Evolutionary conservation across 306 rosid genomes (phyloP).

Genomic region (Prunus salicina): DNA sequence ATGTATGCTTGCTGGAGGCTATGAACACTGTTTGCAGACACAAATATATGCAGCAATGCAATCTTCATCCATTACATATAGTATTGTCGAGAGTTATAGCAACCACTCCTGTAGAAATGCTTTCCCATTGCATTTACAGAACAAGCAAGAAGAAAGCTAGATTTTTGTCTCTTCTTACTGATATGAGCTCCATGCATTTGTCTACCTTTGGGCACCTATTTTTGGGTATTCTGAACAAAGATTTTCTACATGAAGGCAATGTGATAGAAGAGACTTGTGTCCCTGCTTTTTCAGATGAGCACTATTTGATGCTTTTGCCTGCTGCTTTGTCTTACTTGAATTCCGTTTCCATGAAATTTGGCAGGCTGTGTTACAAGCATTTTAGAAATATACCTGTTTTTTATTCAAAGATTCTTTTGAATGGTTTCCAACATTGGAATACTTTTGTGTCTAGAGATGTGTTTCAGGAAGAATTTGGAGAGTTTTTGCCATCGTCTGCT

Average conservation of each 20-base stretch:
- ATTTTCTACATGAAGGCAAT: conserved; percentile 28
- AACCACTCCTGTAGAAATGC: conserved; percentile 49
- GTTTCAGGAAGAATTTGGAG: conserved; percentile 63
- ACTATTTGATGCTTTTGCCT: conserved; percentile 72
- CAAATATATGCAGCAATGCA: conserved; percentile 41
- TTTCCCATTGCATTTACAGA: conserved; percentile 51
- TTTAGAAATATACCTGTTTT: conserved; percentile 40
- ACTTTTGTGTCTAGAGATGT: conserved; percentile 54
- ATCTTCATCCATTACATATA: conserved; percentile 54
- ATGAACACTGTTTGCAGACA: conserved; percentile 46
- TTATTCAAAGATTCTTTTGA: conserved; percentile 62
- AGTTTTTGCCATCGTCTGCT: conserved; percentile 55
- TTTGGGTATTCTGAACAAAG: conserved; percentile 39
- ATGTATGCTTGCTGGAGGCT: conserved; percentile 73
- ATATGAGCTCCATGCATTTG: conserved; percentile 69
- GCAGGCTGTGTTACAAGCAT: conserved; percentile 33
- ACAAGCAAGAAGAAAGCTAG: conserved; percentile 51
- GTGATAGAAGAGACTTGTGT: conserved; percentile 28
- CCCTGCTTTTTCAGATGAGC: conserved; percentile 51
- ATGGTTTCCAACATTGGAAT: conserved; percentile 68
- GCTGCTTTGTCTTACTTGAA: conserved; percentile 58
- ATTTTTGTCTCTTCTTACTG: conserved; percentile 61
- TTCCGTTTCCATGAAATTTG: conserved; percentile 43
- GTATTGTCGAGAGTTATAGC: conserved; percentile 53
- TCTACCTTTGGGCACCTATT: conserved; percentile 69